Evolutionary conservation across 148 eudicot species (phyloP), one percentile per base, ranked within the genome.

Genomic region (Agrostemma githago): DNA sequence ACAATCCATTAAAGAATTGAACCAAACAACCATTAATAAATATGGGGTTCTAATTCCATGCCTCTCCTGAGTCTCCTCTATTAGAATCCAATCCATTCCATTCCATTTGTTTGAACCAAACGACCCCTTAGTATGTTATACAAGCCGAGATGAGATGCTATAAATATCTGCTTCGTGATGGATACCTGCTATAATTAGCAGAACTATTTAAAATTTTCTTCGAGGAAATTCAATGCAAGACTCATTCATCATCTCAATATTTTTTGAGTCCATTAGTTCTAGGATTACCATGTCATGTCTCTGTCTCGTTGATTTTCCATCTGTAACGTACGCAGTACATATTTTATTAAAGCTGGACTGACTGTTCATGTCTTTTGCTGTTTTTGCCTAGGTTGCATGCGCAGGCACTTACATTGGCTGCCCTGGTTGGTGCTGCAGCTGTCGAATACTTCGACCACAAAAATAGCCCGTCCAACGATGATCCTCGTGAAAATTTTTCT

Each of bases 371-470:
- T 15, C n/a, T n/a, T 46, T 53, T 66, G 40, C 15, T 72, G 17
- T 67, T 34, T 62, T 16, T 67, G 51, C 17, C 19, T 53, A 89
- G 96, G 86, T 81, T 90, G 82, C 96, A 90, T 26, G 92, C 96
- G 0, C 96, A 90, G 78, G 92, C 96, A n/a, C 86, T 90, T 62
- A 88, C 96, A 4, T 81, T 91, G 72, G 97, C 97, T 78, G 91
- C 97, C 44, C 66, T 89, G 61, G 91, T 82, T 1, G 97, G 91
- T 72, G 93, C 97, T 69, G 97, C 91, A 20, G 78, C 78, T 34
- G 91, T 91, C 4, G 97, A 91, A 80, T 91, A 89, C 75, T 89
- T 80, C 48, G 97, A 91, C 80, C 93, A 74, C 78, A 84, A 74
- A 71, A 41, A 67, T 7, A 77, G 80, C 14, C 80, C 82, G 19